Conservation (phyloP, 371 early-diverging fungal genomes). For the Umbelopsis sp. region DNA sequence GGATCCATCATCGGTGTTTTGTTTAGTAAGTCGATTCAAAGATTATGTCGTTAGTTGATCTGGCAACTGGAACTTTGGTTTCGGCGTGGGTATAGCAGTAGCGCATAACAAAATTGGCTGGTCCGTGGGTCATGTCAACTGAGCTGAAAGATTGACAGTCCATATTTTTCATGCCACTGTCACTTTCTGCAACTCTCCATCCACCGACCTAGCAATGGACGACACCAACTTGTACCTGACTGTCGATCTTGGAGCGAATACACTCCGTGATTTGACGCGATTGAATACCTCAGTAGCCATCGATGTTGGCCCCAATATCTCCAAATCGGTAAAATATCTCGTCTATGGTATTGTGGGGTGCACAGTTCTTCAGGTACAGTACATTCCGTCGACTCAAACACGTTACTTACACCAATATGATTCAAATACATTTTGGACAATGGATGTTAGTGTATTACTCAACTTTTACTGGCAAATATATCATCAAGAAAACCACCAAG, state of each 20-base stretch:
- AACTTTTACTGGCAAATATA: constrained; percentile 4
- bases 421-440: not conserved
- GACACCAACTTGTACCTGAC: constrained; percentile 28
- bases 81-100: too few species aligned
- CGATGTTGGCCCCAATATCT: constrained; percentile 28
- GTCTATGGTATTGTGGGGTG: not conserved
- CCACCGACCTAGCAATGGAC: constrained; percentile 20
- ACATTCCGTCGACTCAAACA: not conserved
- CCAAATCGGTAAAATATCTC: constrained; percentile 23
- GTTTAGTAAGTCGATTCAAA: too few species aligned
- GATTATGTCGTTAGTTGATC: too few species aligned
- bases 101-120: too few species aligned
- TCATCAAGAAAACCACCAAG: constrained; percentile 2
- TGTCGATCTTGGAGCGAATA: constrained; percentile 21
- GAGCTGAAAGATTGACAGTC: too few species aligned
- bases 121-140: too few species aligned
- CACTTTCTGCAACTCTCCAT: not conserved
- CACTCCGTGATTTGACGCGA: constrained; percentile 20
- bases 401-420: not conserved
- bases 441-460: constrained; percentile 8
- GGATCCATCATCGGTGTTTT: too few species aligned
- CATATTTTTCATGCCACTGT: not conserved
- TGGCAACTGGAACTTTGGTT: too few species aligned
- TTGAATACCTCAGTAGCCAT: constrained; percentile 11
- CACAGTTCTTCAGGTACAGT: constrained; percentile 2